These are phyloP conservation scores for Beta macrorhiza DNA, from an alignment of 179 eudicot species.

Conservation along the genomic window DNA sequence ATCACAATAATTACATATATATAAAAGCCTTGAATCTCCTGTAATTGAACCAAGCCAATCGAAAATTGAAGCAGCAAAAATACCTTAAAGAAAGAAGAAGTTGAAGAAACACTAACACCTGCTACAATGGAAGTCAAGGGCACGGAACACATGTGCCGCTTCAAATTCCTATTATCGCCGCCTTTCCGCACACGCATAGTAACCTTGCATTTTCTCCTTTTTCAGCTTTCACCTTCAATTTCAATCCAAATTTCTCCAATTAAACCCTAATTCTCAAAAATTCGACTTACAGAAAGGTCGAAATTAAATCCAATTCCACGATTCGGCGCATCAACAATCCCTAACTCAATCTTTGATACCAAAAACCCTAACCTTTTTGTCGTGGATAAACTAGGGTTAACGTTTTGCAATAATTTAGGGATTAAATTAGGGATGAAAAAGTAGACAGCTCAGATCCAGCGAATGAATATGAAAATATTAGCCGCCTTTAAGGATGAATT, in stretches of 20 bases:
- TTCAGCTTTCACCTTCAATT: conserved; percentile 30
- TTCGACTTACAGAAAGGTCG: background rate
- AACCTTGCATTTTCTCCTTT: conserved; percentile 36
- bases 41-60: background rate
- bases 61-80: background rate
- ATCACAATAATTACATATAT: background rate
- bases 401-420: background rate
- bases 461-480: background rate
- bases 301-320: background rate
- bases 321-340: background rate
- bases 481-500: background rate
- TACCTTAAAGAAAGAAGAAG: conserved; percentile 40
- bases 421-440: background rate
- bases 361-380: conserved; percentile 13
- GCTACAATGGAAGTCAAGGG: conserved; percentile 26
- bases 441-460: conserved; percentile 11
- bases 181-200: conserved; percentile 33
- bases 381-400: conserved; percentile 10
- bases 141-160: conserved; percentile 43
- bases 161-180: conserved; percentile 31
- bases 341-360: background rate
- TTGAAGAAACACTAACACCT: conserved; percentile 21
- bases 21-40: too few species aligned
- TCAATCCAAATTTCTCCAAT: conserved; percentile 3
- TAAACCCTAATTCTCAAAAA: conserved; percentile 14